phyloP scores from a whole-genome alignment of 1,139 yeast species.

The Geotrichum fermentans region DNA sequence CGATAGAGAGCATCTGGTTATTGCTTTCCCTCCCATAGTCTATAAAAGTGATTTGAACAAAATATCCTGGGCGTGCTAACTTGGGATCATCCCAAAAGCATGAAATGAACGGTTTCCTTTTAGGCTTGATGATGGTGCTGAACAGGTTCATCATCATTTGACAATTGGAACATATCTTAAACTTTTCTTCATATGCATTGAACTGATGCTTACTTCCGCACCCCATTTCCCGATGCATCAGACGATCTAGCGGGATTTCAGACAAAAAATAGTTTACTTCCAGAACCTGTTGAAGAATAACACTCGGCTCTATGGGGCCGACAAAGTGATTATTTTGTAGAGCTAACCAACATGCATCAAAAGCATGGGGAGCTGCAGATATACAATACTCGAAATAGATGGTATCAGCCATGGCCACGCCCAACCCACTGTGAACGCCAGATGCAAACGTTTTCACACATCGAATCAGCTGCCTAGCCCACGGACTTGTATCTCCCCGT shows the following conservation, averaged over 20 bases:
- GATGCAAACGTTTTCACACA: not conserved
- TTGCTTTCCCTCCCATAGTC: too few relatives aligned
- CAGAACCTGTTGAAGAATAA: too few relatives aligned
- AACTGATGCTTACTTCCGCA: not conserved
- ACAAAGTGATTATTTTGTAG: too few relatives aligned
- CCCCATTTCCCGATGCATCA: too few relatives aligned
- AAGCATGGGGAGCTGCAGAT: not conserved
- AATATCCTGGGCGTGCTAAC: conserved; percentile 1
- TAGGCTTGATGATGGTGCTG: not conserved
- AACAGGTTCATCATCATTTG: not conserved
- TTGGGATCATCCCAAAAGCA: conserved; percentile 3
- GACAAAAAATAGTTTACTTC: too few relatives aligned
- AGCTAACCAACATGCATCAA: too few relatives aligned
- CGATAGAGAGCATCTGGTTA: too few relatives aligned
- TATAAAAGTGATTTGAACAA: not conserved
- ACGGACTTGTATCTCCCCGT: not conserved
- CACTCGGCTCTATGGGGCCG: too few relatives aligned
- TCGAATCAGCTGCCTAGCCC: not conserved
- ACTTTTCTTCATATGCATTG: not conserved
- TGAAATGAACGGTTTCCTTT: not conserved
- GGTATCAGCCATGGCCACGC: too few relatives aligned
- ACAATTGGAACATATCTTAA: not conserved
- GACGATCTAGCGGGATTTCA: too few relatives aligned
- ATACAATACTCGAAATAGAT: too few relatives aligned
- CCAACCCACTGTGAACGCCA: too few relatives aligned